phyloP scores from a whole-genome alignment of 73 alveolate species.

The Breviolum minutum region DNA sequence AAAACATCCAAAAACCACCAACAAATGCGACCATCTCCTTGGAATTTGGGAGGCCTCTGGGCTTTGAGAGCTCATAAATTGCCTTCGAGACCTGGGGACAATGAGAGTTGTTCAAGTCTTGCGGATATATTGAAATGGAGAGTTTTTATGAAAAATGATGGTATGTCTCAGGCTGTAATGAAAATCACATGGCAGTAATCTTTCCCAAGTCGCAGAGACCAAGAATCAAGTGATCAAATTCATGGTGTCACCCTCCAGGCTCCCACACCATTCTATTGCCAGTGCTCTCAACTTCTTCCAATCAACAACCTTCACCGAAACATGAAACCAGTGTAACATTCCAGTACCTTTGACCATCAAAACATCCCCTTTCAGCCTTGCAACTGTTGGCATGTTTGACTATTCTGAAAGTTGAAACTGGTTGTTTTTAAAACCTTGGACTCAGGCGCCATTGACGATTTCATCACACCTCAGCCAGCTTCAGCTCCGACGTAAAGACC shows the following conservation, averaged over 20 bases:
- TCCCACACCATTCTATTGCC: neutral
- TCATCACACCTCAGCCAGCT: constrained; percentile 3
- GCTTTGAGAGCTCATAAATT: neutral
- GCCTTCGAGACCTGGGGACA: neutral
- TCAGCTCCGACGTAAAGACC: neutral
- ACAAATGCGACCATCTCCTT: too few relatives aligned
- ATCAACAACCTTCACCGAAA: neutral
- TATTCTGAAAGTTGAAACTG: too few relatives aligned
- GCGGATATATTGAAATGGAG: too few relatives aligned
- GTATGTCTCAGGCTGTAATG: too few relatives aligned
- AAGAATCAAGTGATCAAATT: neutral
- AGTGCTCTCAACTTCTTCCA: neutral
- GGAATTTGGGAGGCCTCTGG: neutral
- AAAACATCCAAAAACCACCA: neutral
- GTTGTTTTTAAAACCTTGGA: neutral
- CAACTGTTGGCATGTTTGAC: neutral
- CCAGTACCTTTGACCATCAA: neutral
- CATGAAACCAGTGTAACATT: neutral
- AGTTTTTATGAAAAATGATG: too few relatives aligned
- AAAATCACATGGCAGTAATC: too few relatives aligned
- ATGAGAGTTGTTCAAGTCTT: too few relatives aligned
- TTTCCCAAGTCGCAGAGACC: neutral
- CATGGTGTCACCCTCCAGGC: neutral
- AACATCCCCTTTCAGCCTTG: neutral
- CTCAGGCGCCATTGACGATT: neutral